phyloP scores from a whole-genome alignment of 2,329 filamentous ascomycete species.

The Arthroderma uncinatum region DNA sequence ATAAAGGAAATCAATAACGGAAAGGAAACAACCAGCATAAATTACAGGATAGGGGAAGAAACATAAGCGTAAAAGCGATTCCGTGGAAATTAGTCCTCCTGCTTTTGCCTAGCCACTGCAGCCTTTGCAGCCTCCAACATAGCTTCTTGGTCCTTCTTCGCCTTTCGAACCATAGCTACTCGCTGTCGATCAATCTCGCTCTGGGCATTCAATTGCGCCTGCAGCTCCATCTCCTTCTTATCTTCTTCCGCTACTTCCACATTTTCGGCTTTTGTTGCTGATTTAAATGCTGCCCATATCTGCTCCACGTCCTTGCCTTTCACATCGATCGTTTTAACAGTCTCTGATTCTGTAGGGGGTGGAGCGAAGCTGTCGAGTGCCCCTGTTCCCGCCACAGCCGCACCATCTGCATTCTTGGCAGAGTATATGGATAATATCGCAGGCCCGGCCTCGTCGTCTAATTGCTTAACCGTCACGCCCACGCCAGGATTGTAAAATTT shows the following conservation, averaged over 20 bases:
- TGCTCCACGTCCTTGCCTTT: conserved; percentile 30
- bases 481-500: conserved; percentile 90
- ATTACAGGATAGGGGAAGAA: background rate
- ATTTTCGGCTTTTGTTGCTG: conserved; percentile 40
- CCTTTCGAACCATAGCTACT: conserved; percentile 31
- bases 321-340: conserved; percentile 28
- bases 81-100: conserved; percentile 19
- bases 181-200: conserved; percentile 31
- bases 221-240: conserved; percentile 25
- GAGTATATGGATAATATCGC: conserved; percentile 35
- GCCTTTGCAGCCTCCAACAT: conserved; percentile 36
- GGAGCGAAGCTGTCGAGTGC: conserved; percentile 28
- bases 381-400: conserved; percentile 15
- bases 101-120: conserved; percentile 33
- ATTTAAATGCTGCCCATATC: conserved; percentile 35
- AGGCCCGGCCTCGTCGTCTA: conserved; percentile 39
- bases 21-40: background rate
- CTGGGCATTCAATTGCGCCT: conserved; percentile 26
- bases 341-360: conserved; percentile 22
- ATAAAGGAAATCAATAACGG: background rate
- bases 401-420: conserved; percentile 13
- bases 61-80: background rate
- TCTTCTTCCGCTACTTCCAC: conserved; percentile 27
- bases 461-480: conserved; percentile 70
- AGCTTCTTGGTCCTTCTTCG: conserved; percentile 36